phyloP scores from a whole-genome alignment of 202 grass and related monocot genomes.

The Thinopyrum obtusiflorum region DNA sequence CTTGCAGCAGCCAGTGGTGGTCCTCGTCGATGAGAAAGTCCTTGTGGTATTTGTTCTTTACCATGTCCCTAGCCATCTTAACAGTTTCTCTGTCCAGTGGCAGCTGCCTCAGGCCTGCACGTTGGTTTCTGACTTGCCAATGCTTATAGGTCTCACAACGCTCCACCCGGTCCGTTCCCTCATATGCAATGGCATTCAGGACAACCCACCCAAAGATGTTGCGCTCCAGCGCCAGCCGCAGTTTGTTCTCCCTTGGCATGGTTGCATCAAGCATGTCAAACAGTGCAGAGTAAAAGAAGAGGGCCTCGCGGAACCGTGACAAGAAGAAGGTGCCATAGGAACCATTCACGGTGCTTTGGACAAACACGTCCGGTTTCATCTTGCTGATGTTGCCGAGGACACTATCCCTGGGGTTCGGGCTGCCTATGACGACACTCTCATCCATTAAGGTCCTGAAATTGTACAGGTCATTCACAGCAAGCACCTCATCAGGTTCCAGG shows the following conservation, averaged over 20 bases:
- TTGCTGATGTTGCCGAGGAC: constrained; percentile 51
- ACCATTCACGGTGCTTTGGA: constrained; percentile 40
- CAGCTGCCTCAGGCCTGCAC: constrained; percentile 63
- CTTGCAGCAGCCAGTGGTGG: constrained; percentile 46
- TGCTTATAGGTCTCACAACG: constrained; percentile 71
- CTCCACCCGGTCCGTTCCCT: constrained; percentile 56
- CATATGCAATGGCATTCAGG: constrained; percentile 61
- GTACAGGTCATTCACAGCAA: constrained; percentile 48
- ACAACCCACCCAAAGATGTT: constrained; percentile 35
- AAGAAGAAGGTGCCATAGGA: constrained; percentile 53
- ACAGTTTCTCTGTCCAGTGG: constrained; percentile 42
- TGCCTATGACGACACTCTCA: constrained; percentile 38
- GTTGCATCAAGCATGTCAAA: constrained; percentile 79
- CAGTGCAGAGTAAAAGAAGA: constrained; percentile 50
- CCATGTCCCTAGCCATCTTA: constrained; percentile 27
- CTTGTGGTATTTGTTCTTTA: constrained; percentile 59
- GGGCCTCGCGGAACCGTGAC: constrained; percentile 60
- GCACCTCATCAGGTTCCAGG: constrained; percentile 43
- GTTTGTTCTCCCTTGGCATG: constrained; percentile 34
- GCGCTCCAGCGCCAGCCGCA: constrained; percentile 49
- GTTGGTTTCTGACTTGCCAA: constrained; percentile 56
- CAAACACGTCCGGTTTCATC: constrained; percentile 56
- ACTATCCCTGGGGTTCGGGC: constrained; percentile 35
- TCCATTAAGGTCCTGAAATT: constrained; percentile 51
- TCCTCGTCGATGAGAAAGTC: constrained; percentile 61